Evolutionary conservation across 768 basidiomycete genomes (phyloP).

Genomic region (Mycena epipterygia): DNA sequence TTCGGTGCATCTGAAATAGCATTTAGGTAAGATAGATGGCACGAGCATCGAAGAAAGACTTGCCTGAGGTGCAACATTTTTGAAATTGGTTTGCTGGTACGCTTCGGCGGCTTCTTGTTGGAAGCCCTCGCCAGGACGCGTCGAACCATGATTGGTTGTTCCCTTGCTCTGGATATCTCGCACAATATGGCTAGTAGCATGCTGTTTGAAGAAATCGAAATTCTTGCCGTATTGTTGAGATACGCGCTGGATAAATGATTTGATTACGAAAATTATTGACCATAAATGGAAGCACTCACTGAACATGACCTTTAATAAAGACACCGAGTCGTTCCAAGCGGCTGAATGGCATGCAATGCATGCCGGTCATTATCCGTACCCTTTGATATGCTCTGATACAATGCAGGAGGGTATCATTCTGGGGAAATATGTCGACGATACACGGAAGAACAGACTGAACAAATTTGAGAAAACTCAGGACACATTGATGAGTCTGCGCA

Average conservation of each 20-base stretch:
- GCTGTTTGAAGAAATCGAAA: conserved; percentile 40
- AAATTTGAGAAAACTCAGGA: too few relatives aligned
- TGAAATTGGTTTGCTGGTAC: conserved; percentile 2
- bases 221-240: conserved; percentile 39
- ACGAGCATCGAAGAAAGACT: too few relatives aligned
- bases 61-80: conserved; percentile 12
- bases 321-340: conserved; percentile 36
- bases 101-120: conserved; percentile 16
- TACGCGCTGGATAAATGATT: conserved; percentile 36
- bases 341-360: conserved; percentile 43
- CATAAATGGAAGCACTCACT: background rate
- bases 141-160: background rate
- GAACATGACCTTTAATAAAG: conserved; percentile 32
- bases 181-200: background rate
- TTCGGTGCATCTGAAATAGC: conserved; percentile 37
- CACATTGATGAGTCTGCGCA: conserved; percentile 32
- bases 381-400: conserved; percentile 42
- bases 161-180: conserved; percentile 18
- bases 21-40: background rate
- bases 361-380: conserved; percentile 42
- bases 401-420: conserved; percentile 41
- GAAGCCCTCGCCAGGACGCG: conserved; percentile 12
- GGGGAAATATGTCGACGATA: conserved; percentile 24
- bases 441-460: conserved; percentile 13
- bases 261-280: background rate